A percentile compares a stretch with the other conserved stretches of the same genome.
Evolutionary conservation across 2,329 filamentous ascomycete genomes (phyloP).

Genomic region (Raffaelea albimanens): DNA sequence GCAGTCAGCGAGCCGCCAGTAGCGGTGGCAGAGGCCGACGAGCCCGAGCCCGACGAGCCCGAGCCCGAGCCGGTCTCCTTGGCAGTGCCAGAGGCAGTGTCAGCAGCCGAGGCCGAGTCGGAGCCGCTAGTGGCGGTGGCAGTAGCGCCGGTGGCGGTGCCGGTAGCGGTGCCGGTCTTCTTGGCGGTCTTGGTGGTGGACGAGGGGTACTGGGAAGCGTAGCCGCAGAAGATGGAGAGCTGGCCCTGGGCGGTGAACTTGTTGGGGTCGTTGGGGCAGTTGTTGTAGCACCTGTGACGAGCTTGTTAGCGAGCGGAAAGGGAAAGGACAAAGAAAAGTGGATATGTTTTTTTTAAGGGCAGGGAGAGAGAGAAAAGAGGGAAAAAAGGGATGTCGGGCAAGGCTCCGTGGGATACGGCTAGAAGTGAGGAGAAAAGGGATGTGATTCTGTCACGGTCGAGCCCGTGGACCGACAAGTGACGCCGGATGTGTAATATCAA

Average conservation of each 20-base stretch:
- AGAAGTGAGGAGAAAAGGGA: no score
- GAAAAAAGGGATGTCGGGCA: not conserved
- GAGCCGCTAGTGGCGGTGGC: slow-evolving; percentile 8
- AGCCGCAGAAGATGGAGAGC: slow-evolving; percentile 34
- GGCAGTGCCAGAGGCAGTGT: not conserved
- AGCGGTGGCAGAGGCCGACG: slow-evolving; percentile 12
- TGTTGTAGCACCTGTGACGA: slow-evolving; percentile 34
- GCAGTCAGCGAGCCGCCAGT: not conserved
- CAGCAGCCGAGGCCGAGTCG: slow-evolving; percentile 10
- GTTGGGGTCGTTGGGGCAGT: slow-evolving; percentile 41
- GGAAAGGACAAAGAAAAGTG: not conserved
- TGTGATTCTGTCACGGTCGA: no score
- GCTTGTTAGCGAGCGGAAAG: not conserved
- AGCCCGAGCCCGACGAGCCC: slow-evolving; percentile 5
- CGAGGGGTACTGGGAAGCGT: slow-evolving; percentile 33
- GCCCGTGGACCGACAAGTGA: no score
- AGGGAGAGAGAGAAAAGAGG: not conserved
- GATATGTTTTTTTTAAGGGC: no score
- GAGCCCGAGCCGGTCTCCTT: no score
- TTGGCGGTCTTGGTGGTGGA: slow-evolving; percentile 15
- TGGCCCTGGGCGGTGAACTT: slow-evolving; percentile 24
- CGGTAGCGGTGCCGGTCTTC: slow-evolving; percentile 15
- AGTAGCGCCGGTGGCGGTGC: slow-evolving; percentile 15
- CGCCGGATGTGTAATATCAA: no score
- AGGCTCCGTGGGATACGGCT: no score